Evolutionary conservation across 116 monocot genomes (phyloP).

Genomic region (Phalaenopsis hybrid): DNA sequence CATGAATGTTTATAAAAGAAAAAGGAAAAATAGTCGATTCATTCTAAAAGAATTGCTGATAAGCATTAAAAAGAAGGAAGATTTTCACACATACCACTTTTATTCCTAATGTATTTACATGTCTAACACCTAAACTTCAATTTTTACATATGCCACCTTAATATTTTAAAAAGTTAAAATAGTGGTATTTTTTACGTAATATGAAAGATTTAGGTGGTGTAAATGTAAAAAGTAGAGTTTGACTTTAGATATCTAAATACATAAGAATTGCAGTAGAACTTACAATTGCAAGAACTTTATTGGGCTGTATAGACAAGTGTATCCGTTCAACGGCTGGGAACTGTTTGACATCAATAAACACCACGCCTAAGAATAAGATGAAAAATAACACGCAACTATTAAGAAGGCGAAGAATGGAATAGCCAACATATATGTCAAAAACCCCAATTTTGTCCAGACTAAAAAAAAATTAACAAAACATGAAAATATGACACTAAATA

Average conservation of each 20-base stretch:
- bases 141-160: too few relatives aligned
- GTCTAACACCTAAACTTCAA: too few relatives aligned
- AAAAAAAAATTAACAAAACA: neutral
- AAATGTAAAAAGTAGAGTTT: too few relatives aligned
- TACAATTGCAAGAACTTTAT: constrained; percentile 92
- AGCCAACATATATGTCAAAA: neutral
- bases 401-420: neutral
- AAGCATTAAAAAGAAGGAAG: neutral
- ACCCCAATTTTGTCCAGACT: neutral
- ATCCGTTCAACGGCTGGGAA: constrained; percentile 45
- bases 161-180: too few relatives aligned
- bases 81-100: neutral
- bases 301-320: constrained; percentile 48
- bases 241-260: too few relatives aligned
- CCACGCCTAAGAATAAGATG: neutral
- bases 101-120: too few relatives aligned
- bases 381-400: neutral
- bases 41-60: neutral
- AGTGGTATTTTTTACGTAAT: too few relatives aligned
- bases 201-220: too few relatives aligned
- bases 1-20: neutral
- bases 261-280: constrained; percentile 15
- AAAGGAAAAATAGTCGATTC: neutral
- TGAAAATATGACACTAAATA: too few relatives aligned
- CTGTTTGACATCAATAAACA: constrained; percentile 27